Conservation (phyloP, 1,284 basidiomycete species). For the Mycosarcoma maydis region DNA sequence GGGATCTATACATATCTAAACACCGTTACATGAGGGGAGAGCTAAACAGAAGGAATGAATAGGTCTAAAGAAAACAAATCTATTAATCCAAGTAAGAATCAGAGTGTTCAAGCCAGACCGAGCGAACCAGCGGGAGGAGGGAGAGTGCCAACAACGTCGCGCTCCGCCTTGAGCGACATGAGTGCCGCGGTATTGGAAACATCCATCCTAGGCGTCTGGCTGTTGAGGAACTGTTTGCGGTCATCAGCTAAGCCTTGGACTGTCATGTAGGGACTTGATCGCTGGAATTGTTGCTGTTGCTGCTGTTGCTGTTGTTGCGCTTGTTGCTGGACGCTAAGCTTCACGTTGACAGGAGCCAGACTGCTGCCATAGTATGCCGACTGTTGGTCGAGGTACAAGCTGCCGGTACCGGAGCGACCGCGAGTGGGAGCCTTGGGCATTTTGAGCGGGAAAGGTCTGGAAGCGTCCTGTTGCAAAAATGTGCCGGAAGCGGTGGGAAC, state of each 20-base stretch:
- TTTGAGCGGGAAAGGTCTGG: slow-evolving; percentile 43
- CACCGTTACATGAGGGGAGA: slow-evolving; percentile 46
- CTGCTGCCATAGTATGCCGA: slow-evolving; percentile 20
- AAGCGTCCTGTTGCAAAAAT: slow-evolving; percentile 33
- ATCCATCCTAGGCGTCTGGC: slow-evolving; percentile 27
- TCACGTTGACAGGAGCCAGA: slow-evolving; percentile 31
- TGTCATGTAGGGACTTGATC: slow-evolving; percentile 27
- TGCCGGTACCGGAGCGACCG: slow-evolving; percentile 29
- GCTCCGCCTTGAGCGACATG: slow-evolving; percentile 26
- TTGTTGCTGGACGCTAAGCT: slow-evolving; percentile 6
- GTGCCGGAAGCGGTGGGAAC: slow-evolving; percentile 25
- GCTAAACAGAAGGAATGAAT: too few relatives aligned
- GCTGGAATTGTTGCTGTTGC: slow-evolving; percentile 15
- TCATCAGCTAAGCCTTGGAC: slow-evolving; percentile 14
- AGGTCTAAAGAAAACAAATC: too few relatives aligned
- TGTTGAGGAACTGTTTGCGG: slow-evolving; percentile 16
- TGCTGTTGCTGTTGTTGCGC: slow-evolving; percentile 10
- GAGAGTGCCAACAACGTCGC: slow-evolving; percentile 21
- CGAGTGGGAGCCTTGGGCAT: slow-evolving; percentile 41
- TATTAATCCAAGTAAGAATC: too few relatives aligned
- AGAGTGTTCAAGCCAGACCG: slow-evolving; percentile 17
- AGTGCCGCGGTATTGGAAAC: slow-evolving; percentile 12
- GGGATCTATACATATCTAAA: slow-evolving; percentile 28
- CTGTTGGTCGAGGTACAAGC: slow-evolving; percentile 33
- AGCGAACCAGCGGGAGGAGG: slow-evolving; percentile 33